These are phyloP conservation scores for Litchi chinensis DNA, from an alignment of 345 rosid genomes.

Conservation along the genomic window DNA sequence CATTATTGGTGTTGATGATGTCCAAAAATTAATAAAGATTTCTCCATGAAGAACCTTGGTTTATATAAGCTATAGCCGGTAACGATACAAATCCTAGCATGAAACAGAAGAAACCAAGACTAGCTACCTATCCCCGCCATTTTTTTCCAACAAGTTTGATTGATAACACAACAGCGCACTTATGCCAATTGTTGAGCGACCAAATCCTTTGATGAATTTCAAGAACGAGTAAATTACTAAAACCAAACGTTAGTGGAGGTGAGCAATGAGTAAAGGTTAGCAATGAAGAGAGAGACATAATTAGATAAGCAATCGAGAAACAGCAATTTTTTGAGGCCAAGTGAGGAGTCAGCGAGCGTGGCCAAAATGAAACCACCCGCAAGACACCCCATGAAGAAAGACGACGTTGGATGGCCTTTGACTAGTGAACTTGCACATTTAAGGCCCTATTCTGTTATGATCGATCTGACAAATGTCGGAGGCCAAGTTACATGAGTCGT, in stretches of 20 bases:
- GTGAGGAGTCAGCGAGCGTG: constrained; percentile 52
- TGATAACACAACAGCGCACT: constrained; percentile 49
- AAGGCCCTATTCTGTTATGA: constrained; percentile 59
- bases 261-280: constrained; percentile 34
- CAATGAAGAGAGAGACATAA: too few species aligned
- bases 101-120: constrained; percentile 45
- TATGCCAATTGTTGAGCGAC: constrained; percentile 52
- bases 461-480: constrained; percentile 41
- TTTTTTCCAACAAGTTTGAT: constrained; percentile 50
- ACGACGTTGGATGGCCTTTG: constrained; percentile 59
- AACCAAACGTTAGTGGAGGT: constrained; percentile 50
- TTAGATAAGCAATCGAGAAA: too few species aligned
- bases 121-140: constrained; percentile 53
- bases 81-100: constrained; percentile 52
- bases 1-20: constrained; percentile 46
- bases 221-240: constrained; percentile 45
- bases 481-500: constrained; percentile 22
- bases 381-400: constrained; percentile 62
- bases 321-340: too few species aligned
- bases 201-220: constrained; percentile 49
- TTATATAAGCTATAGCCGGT: constrained; percentile 42
- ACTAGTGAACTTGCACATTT: constrained; percentile 47
- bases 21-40: constrained; percentile 48
- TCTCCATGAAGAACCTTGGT: constrained; percentile 51
- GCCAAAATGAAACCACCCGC: constrained; percentile 54